Evolutionary conservation across 2,329 filamentous ascomycete species (phyloP).

Genomic region (Alternaria sp.): DNA sequence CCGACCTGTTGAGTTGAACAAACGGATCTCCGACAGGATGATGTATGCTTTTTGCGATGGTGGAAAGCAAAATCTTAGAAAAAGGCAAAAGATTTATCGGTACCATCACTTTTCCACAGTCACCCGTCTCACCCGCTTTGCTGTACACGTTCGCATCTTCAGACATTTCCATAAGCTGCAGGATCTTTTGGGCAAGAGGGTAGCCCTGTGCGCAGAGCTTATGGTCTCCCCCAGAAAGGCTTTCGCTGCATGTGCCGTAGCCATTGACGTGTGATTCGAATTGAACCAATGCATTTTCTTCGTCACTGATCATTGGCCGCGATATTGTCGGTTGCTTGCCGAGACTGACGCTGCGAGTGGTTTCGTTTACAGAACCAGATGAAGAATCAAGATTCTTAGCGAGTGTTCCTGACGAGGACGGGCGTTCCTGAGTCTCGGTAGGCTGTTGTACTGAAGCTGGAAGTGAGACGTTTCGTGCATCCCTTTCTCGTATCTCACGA

Average conservation of each 20-base stretch:
- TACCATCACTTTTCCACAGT: slow-evolving; percentile 30
- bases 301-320: slow-evolving; percentile 26
- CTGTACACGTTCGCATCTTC: slow-evolving; percentile 33
- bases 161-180: slow-evolving; percentile 36
- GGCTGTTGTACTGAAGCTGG: slow-evolving; percentile 9
- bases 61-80: slow-evolving; percentile 29
- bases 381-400: slow-evolving; percentile 28
- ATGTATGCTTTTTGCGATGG: slow-evolving; percentile 27
- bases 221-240: background rate
- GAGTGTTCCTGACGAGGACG: background rate
- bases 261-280: slow-evolving; percentile 42
- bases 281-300: slow-evolving; percentile 31
- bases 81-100: slow-evolving; percentile 29
- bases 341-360: slow-evolving; percentile 34
- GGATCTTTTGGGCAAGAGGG: slow-evolving; percentile 28
- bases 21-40: slow-evolving; percentile 28
- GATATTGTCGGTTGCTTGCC: slow-evolving; percentile 29
- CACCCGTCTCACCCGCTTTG: slow-evolving; percentile 21
- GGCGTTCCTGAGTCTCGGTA: background rate
- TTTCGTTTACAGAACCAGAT: slow-evolving; percentile 33
- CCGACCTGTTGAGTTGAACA: slow-evolving; percentile 6
- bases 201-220: slow-evolving; percentile 36
- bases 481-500: slow-evolving; percentile 26
- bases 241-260: slow-evolving; percentile 34
- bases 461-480: slow-evolving; percentile 25